Base-by-base conservation (phyloP, 352 stramenopile species). In the Pythium monospermum region DNA sequence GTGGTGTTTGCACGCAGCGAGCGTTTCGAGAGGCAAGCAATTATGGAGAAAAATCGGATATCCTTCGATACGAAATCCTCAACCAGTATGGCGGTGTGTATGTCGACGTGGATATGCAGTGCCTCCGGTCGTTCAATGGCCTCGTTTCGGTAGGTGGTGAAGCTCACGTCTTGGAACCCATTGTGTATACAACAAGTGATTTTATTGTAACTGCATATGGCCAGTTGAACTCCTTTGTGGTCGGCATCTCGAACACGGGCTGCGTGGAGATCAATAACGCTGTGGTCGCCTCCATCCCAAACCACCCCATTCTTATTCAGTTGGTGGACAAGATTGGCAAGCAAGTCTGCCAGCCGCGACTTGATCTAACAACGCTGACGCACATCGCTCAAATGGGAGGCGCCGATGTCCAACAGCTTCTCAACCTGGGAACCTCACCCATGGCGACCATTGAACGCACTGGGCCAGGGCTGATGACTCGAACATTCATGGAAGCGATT, bases 241-340 rank as follows among this genome's bases (percentile, higher is more conserved):
- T 67, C 8, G 79, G 79, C 13, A 61, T 90, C 12, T 83, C 79
- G 21, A 90, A 89, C 64, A 81, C 71, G 2, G 66, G 62, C 38
- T 76, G 71, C 26, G 59, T 90, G 7, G 77, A 90, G 76, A 64
- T 89, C 27, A 90, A 84, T 66, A 90, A 89, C 46, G 80, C 65
- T 10, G 54, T 89, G n/a, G 54, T 90, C 19, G 68, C 68, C 11
- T 66, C 64, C 2, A 30, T 16, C 7, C 44, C 51, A 18, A 32
- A 40, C 19, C 70, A 80, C 32, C 49, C 61, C 19, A 75, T 80
- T 18, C 30, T 76, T 11, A 30, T 21, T 6, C 53, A 59, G 15
- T 35, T 80, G n/a, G 60, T 80, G 23, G 46, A 69, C 3, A 54
- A 44, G 35, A 76, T 76, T 50, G 11, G 59, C 30, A 44, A 22